Conservation (phyloP, 768 basidiomycete species). For the Xanthoconium stramineum region DNA sequence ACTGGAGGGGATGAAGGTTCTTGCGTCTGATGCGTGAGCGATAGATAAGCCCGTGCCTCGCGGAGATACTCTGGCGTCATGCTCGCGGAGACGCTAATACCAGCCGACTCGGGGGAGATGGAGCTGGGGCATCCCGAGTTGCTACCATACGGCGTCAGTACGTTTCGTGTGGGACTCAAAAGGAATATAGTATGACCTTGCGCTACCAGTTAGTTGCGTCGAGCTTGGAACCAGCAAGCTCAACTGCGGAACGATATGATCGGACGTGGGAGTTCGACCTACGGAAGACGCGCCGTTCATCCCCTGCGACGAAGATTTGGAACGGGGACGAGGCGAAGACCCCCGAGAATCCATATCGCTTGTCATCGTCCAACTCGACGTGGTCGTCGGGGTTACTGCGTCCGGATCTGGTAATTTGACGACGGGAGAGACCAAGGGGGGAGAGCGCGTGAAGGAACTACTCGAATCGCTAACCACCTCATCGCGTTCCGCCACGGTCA, state of each 20-base stretch:
- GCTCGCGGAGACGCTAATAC: conserved; percentile 28
- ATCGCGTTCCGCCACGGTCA: conserved; percentile 8
- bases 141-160: conserved; percentile 14
- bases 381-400: conserved; percentile 18
- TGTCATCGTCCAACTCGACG: conserved; percentile 30
- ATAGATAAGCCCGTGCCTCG: conserved; percentile 32
- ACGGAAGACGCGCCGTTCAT: conserved; percentile 4
- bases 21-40: conserved; percentile 25
- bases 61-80: conserved; percentile 33
- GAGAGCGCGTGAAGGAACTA: conserved; percentile 26
- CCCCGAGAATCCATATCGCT: conserved; percentile 22
- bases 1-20: conserved; percentile 9
- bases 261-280: conserved; percentile 8
- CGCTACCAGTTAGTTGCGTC: conserved; percentile 4
- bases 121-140: conserved; percentile 28
- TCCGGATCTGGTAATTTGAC: conserved; percentile 29
- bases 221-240: conserved; percentile 28
- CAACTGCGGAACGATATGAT: conserved; percentile 21
- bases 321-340: conserved; percentile 7
- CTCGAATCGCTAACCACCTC: conserved; percentile 19
- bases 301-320: conserved; percentile 10
- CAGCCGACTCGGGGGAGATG: conserved; percentile 33
- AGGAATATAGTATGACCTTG: conserved; percentile 12
- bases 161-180: neutral
- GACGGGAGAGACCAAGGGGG: conserved; percentile 27